Conservation (phyloP, 306 rosid species). For the Fagus crenata region DNA sequence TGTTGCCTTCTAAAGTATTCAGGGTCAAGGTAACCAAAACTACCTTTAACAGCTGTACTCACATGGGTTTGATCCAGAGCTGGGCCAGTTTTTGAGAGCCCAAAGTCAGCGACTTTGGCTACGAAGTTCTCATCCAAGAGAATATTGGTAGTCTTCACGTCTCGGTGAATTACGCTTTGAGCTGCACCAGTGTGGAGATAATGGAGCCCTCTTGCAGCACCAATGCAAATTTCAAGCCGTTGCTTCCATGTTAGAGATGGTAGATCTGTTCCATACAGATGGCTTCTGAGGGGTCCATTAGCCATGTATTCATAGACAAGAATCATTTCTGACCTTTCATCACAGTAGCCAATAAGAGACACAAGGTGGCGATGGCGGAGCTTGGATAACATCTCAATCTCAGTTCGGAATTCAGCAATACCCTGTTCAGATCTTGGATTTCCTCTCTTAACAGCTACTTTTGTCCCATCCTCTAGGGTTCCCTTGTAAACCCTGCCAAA, state of each 20-base stretch:
- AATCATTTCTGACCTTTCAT: slow-evolving; percentile 93
- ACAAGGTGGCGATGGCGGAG: slow-evolving; percentile 96
- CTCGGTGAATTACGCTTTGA: slow-evolving; percentile 92
- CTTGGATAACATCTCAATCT: slow-evolving; percentile 95
- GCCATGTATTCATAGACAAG: slow-evolving; percentile 98
- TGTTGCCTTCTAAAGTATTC: slow-evolving; percentile 96
- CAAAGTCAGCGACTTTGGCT: slow-evolving; percentile 97
- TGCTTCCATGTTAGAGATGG: slow-evolving; percentile 88
- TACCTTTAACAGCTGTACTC: slow-evolving; percentile 97
- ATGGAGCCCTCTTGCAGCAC: slow-evolving; percentile 96
- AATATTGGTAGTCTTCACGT: slow-evolving; percentile 95
- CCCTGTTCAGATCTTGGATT: slow-evolving; percentile 96
- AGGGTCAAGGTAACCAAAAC: slow-evolving; percentile 97
- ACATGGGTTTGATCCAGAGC: slow-evolving; percentile 96
- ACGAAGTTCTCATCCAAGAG: slow-evolving; percentile 89
- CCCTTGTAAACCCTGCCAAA: slow-evolving; percentile 92
- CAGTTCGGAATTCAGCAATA: slow-evolving; percentile 88
- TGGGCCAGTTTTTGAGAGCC: slow-evolving; percentile 95
- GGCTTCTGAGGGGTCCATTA: slow-evolving; percentile 95
- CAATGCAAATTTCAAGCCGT: slow-evolving; percentile 91
- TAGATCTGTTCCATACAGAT: slow-evolving; percentile 84
- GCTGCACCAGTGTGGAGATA: slow-evolving; percentile 96
- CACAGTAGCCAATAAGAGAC: slow-evolving; percentile 94
- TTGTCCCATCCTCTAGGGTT: slow-evolving; percentile 80
- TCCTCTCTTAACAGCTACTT: slow-evolving; percentile 91